Conservation (phyloP, 148 eudicot species). For the Arbutus unedo region DNA sequence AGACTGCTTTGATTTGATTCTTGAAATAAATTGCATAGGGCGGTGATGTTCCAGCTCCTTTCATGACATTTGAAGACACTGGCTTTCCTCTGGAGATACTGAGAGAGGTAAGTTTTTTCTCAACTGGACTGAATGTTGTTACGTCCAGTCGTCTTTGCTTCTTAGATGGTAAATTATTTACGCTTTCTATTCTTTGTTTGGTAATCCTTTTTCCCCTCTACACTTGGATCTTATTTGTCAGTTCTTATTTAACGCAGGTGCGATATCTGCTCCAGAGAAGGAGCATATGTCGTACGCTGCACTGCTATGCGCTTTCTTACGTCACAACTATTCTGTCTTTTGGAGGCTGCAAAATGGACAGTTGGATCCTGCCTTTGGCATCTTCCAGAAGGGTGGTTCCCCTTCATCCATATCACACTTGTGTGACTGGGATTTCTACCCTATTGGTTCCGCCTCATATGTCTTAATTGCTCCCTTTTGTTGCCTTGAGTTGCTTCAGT, state of each 20-base stretch:
- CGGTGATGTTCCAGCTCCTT: conserved; percentile 90
- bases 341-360: conserved; percentile 95
- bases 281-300: conserved; percentile 99
- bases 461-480: conserved; percentile 83
- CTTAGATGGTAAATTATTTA: neutral
- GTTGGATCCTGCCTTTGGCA: conserved; percentile 73
- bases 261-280: conserved; percentile 99
- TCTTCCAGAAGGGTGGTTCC: conserved; percentile 43
- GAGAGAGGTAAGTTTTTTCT: conserved; percentile 66
- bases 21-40: conserved; percentile 51
- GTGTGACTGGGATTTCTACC: conserved; percentile 93
- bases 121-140: neutral
- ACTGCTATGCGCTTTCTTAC: conserved; percentile 70
- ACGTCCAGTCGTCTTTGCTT: neutral
- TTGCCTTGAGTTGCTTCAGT: conserved; percentile 99
- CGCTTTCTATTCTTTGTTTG: conserved; percentile 6
- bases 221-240: conserved; percentile 40
- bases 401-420: conserved; percentile 70
- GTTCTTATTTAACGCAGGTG: conserved; percentile 95
- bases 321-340: conserved; percentile 68
- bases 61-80: conserved; percentile 91
- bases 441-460: conserved; percentile 70
- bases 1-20: conserved; percentile 6
- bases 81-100: conserved; percentile 88
- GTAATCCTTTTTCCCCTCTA: conserved; percentile 18